Conservation (phyloP, 2,329 filamentous ascomycete genomes). For the Septoria linicola region DNA sequence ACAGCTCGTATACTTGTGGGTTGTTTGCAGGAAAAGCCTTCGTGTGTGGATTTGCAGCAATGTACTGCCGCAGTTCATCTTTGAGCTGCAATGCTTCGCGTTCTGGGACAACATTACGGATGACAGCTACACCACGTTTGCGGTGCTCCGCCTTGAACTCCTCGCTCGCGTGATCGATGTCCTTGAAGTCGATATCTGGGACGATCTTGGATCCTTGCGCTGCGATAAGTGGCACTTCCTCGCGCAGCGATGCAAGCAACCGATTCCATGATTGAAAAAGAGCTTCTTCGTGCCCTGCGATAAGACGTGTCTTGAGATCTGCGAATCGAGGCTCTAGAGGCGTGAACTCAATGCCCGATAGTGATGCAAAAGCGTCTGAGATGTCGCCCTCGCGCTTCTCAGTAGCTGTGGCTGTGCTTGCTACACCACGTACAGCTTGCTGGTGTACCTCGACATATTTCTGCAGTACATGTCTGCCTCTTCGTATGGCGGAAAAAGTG, state of each 20-base stretch:
- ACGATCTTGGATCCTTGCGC: slow-evolving; percentile 45
- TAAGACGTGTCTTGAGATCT: slow-evolving; percentile 46
- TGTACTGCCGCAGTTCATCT: slow-evolving; percentile 46
- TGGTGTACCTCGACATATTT: not conserved
- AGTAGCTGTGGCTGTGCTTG: slow-evolving; percentile 27
- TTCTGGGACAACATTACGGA: slow-evolving; percentile 47
- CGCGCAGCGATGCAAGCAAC: slow-evolving; percentile 43
- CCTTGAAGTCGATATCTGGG: slow-evolving; percentile 50
- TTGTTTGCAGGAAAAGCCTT: slow-evolving; percentile 50
- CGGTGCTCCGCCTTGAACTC: slow-evolving; percentile 58
- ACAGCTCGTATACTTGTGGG: slow-evolving; percentile 53
- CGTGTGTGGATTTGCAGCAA: slow-evolving; percentile 48
- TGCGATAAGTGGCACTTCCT: slow-evolving; percentile 48
- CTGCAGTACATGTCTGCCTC: slow-evolving; percentile 9
- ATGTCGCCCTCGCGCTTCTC: slow-evolving; percentile 52
- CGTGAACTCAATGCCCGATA: slow-evolving; percentile 48
- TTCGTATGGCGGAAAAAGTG: slow-evolving; percentile 10
- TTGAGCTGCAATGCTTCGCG: slow-evolving; percentile 48
- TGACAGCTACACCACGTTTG: slow-evolving; percentile 55
- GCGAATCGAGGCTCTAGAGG: slow-evolving; percentile 49
- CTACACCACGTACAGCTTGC: slow-evolving; percentile 21
- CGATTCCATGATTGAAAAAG: slow-evolving; percentile 50
- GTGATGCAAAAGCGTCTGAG: slow-evolving; percentile 51
- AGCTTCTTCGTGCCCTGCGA: slow-evolving; percentile 49
- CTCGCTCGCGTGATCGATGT: slow-evolving; percentile 49